phyloP scores from a whole-genome alignment of 2,329 filamentous ascomycete species.

The Tolypocladium cylindrosporum region DNA sequence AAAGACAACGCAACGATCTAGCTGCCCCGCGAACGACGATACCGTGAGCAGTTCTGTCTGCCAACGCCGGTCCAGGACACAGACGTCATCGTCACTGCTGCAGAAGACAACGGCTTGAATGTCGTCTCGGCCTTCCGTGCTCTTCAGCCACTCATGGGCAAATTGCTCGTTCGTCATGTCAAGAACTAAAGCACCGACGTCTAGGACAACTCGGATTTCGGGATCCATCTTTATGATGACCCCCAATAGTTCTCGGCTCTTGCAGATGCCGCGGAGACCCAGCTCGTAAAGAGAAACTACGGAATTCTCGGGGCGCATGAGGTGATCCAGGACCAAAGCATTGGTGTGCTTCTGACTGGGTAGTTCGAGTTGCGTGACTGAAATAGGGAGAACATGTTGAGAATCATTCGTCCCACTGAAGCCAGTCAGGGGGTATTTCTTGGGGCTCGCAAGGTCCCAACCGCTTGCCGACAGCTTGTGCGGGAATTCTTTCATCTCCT shows the following conservation, averaged over 20 bases:
- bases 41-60: conserved; percentile 36
- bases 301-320: conserved; percentile 42
- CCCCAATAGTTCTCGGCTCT: conserved; percentile 30
- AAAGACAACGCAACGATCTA: conserved; percentile 52
- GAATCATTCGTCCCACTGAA: conserved; percentile 61
- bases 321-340: conserved; percentile 47
- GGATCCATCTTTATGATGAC: conserved; percentile 25
- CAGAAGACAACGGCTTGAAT: conserved; percentile 40
- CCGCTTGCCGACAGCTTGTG: conserved; percentile 52
- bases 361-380: conserved; percentile 43
- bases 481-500: conserved; percentile 49
- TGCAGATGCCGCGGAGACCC: not conserved
- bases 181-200: conserved; percentile 60
- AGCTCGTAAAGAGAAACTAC: conserved; percentile 11
- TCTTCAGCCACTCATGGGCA: conserved; percentile 39
- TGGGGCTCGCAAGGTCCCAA: conserved; percentile 48
- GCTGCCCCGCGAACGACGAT: conserved; percentile 46
- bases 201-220: conserved; percentile 48
- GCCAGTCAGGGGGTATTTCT: conserved; percentile 40
- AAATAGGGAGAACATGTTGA: conserved; percentile 40
- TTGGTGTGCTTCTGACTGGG: conserved; percentile 49
- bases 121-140: not conserved
- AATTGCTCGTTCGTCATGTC: conserved; percentile 48
- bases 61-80: conserved; percentile 38
- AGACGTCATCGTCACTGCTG: conserved; percentile 40